phyloP scores from a whole-genome alignment of 306 rosid genomes.

The Fagus sylvatica region DNA sequence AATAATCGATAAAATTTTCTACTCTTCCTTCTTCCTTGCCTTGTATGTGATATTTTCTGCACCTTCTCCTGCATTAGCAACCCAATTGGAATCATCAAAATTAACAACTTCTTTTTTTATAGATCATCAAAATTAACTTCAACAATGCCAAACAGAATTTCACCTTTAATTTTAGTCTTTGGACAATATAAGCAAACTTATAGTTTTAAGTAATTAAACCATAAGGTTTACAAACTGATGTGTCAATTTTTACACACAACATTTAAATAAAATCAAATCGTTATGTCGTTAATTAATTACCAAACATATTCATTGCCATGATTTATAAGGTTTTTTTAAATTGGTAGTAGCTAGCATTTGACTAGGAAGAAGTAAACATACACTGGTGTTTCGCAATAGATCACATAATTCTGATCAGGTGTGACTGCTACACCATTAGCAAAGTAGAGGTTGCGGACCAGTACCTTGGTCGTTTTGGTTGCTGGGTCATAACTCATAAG shows the following conservation, averaged over 20 bases:
- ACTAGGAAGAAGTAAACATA: not conserved
- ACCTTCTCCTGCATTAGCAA: conserved; percentile 43
- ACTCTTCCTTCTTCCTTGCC: conserved; percentile 59
- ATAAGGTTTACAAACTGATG: no score
- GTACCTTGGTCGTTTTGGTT: conserved; percentile 48
- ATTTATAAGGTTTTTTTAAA: no score
- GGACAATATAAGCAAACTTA: no score
- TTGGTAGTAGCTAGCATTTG: no score
- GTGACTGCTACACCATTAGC: conserved; percentile 64
- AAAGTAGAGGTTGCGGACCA: conserved; percentile 50
- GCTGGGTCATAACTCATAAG: conserved; percentile 57
- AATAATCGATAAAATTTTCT: conserved; percentile 38
- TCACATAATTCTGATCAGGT: conserved; percentile 48
- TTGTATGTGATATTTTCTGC: conserved; percentile 49
- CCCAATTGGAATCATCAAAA: conserved; percentile 5
- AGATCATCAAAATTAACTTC: no score
- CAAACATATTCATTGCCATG: no score
- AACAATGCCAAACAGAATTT: not conserved
- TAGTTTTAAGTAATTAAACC: no score
- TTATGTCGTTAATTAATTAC: no score
- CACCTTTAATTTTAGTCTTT: not conserved
- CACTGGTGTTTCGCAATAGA: conserved; percentile 39
- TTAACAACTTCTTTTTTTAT: no score
- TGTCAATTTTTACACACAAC: no score
- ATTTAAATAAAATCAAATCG: no score